These are phyloP conservation scores for Dothidotthia symphoricarpi DNA, from an alignment of 2,329 filamentous ascomycete genomes.

Conservation along the genomic window DNA sequence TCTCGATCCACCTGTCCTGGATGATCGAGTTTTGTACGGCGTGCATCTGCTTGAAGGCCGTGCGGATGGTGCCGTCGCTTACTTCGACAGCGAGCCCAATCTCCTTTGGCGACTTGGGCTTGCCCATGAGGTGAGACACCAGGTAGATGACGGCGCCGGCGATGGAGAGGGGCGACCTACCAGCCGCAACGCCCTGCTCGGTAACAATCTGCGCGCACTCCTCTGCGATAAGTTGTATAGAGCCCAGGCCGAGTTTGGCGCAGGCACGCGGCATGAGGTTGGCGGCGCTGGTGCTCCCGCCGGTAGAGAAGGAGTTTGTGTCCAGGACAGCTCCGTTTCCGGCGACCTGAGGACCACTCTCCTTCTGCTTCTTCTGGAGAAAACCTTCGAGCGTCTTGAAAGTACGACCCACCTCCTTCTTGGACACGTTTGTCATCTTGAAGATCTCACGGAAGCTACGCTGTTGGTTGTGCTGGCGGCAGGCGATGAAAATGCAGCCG, in stretches of 20 bases:
- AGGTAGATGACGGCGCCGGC: constrained; percentile 97
- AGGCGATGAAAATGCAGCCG: constrained; percentile 96
- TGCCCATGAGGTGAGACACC: constrained; percentile 81
- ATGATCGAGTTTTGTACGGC: constrained; percentile 71
- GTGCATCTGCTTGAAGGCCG: constrained; percentile 88
- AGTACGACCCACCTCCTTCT: constrained; percentile 95
- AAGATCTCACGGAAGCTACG: constrained; percentile 95
- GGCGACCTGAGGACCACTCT: constrained; percentile 23
- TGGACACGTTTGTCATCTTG: constrained; percentile 86
- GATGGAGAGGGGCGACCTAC: constrained; percentile 88
- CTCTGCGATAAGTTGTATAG: constrained; percentile 76
- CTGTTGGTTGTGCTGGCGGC: constrained; percentile 80
- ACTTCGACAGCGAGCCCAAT: constrained; percentile 84
- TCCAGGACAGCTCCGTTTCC: constrained; percentile 46
- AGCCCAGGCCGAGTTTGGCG: constrained; percentile 72
- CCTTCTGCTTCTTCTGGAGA: constrained; percentile 62
- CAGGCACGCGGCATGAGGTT: constrained; percentile 90
- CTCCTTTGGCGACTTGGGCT: constrained; percentile 76
- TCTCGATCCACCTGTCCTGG: constrained; percentile 69
- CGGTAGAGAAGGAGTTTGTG: constrained; percentile 60
- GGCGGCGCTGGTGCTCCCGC: constrained; percentile 69
- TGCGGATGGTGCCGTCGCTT: constrained; percentile 95
- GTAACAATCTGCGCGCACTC: constrained; percentile 76
- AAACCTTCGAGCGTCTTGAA: constrained; percentile 93
- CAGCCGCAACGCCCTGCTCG: constrained; percentile 76